Evolutionary conservation across 2,329 filamentous ascomycete species (phyloP), one percentile per base, ranked within the genome.

Genomic region (Cercospora beticola): DNA sequence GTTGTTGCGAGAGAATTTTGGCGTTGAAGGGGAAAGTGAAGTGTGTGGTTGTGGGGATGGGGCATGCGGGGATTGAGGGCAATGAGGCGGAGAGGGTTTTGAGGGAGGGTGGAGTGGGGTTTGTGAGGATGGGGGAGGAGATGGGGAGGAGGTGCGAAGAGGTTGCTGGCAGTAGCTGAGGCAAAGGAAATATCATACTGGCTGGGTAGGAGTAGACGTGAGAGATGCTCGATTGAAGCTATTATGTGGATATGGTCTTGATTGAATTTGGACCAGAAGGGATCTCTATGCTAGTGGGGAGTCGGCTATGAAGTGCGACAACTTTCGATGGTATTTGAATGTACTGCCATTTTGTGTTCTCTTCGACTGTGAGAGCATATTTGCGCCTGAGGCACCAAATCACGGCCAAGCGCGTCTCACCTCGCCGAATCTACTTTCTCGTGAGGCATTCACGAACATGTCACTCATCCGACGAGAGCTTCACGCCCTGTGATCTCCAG

Each of bases 1-100:
- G 49, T 26, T 65, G 63, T 30, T 58, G 49, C 3, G 64, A 61
- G 26, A 54, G 57, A 43, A 62, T 61, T 26, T 18, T 33, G 40
- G 57, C 18, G 40, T 9, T 66, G 57, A 52, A 21, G 40, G 26
- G 23, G 26, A 56, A 33, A 46, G 16, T 33, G 14, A 54, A 4
- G 61, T 26, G 49, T 28, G 43, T 54, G n/a, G 40, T 63, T 18
- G 46, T 63, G 40, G 60, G 60, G 21, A 21, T 63, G 43, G 40
- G n/a, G 43, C 28, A 52, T 31, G 26, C n/a, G 43, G 46, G 43
- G 28, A 54, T 46, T 10, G 60, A n/a, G 28, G 61, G 28, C 26
- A 54, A 63, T 49, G 31, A 54, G 14, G 61, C 23, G 61, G 61
- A 52, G 43, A 54, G 18, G 3, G n/a, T 33, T 33, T 63, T 23